Conservation (phyloP, 352 stramenopile genomes). For the Globisporangium alternatum region DNA sequence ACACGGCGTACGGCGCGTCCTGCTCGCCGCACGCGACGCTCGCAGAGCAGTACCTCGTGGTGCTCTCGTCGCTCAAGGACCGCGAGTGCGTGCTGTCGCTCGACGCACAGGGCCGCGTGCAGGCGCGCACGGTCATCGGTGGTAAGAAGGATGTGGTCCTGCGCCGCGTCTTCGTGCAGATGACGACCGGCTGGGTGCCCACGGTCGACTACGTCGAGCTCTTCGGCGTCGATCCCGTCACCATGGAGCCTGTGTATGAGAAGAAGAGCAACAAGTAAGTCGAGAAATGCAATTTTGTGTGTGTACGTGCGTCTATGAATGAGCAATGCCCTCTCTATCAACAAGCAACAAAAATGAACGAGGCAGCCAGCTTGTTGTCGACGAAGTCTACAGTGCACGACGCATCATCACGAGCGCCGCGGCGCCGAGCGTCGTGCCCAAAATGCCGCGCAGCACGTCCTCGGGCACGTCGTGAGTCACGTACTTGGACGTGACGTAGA, state of each 20-base stretch:
- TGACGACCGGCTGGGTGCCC: constrained; percentile 81
- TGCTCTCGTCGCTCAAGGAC: constrained; percentile 69
- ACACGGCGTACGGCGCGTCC: constrained; percentile 72
- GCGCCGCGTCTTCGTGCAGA: constrained; percentile 80
- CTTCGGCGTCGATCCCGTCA: constrained; percentile 67
- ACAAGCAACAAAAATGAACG: neutral
- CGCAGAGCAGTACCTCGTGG: constrained; percentile 36
- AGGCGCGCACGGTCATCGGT: constrained; percentile 68
- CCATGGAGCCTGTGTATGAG: constrained; percentile 66
- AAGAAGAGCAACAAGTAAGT: constrained; percentile 82
- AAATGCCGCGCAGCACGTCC: constrained; percentile 66
- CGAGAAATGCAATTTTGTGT: constrained; percentile 6
- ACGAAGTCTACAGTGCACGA: constrained; percentile 49
- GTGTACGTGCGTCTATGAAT: constrained; percentile 16
- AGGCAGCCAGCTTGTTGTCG: neutral
- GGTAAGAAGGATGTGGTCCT: constrained; percentile 61
- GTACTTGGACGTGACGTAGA: constrained; percentile 83
- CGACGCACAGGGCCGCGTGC: constrained; percentile 51
- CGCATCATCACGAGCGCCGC: constrained; percentile 82
- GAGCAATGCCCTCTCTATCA: neutral
- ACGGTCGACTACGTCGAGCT: constrained; percentile 84
- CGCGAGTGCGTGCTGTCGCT: constrained; percentile 56
- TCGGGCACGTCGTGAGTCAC: constrained; percentile 77
- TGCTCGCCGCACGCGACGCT: constrained; percentile 36
- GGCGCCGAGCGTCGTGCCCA: constrained; percentile 63